These are phyloP conservation scores for Aspergillus incahuasiensis DNA, from an alignment of 495 filamentous ascomycete species.

Conservation along the genomic window DNA sequence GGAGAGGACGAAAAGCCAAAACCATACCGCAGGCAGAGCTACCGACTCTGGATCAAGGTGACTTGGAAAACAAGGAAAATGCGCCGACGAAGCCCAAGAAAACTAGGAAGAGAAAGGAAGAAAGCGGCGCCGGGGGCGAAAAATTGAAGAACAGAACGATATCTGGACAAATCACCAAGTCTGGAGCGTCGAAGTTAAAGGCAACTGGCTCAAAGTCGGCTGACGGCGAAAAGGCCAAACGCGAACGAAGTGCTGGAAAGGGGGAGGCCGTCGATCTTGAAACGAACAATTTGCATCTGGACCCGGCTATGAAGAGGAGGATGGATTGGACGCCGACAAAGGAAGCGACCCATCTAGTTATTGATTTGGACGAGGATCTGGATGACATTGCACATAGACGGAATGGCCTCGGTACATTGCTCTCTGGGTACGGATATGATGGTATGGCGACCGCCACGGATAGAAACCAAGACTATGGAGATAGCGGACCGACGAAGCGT, in stretches of 20 bases:
- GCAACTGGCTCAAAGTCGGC: conserved; percentile 13
- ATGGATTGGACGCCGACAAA: conserved; percentile 45
- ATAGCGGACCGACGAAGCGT: conserved; percentile 36
- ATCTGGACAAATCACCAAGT: conserved; percentile 33
- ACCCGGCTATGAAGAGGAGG: conserved; percentile 33
- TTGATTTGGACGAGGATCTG: conserved; percentile 15
- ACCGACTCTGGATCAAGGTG: background rate
- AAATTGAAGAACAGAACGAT: conserved; percentile 32
- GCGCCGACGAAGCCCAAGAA: conserved; percentile 16
- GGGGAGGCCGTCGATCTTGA: too few relatives aligned
- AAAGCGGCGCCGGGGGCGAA: conserved; percentile 17
- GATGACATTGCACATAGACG: background rate
- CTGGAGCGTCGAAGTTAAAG: conserved; percentile 16
- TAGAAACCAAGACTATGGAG: conserved; percentile 8
- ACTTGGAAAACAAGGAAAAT: conserved; percentile 13
- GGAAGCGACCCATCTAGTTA: conserved; percentile 10
- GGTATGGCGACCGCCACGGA: conserved; percentile 11
- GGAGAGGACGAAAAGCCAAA: conserved; percentile 17
- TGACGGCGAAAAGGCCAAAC: background rate
- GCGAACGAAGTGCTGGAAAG: background rate
- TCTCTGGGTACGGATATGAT: conserved; percentile 35
- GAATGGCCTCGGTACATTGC: conserved; percentile 23
- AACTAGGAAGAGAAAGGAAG: conserved; percentile 18
- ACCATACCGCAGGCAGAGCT: conserved; percentile 5
- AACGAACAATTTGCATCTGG: conserved; percentile 31